Evolutionary conservation across 352 stramenopile genomes (phyloP).

Genomic region (Phytophthora idaei): DNA sequence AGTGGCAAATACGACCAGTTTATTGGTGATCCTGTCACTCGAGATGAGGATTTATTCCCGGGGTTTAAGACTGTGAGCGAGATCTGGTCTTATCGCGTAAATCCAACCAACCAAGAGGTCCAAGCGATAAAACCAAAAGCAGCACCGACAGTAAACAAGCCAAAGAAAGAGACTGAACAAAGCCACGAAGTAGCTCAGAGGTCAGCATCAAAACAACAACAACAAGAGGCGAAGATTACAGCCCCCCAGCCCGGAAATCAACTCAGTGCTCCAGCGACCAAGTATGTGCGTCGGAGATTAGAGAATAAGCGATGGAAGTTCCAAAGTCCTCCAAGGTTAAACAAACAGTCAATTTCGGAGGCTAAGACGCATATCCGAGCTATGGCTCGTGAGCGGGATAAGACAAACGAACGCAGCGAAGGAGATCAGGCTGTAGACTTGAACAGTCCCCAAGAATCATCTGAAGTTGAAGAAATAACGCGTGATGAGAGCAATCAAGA

Average conservation of each 20-base stretch:
- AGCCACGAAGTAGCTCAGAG: background rate
- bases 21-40: conserved; percentile 45
- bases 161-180: conserved; percentile 5
- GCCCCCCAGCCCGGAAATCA: background rate
- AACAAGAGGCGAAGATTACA: background rate
- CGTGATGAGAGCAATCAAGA: conserved; percentile 37
- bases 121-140: conserved; percentile 6
- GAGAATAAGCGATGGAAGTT: conserved; percentile 80
- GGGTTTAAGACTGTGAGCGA: conserved; percentile 67
- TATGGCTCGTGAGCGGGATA: conserved; percentile 19
- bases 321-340: conserved; percentile 64
- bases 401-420: conserved; percentile 9
- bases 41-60: conserved; percentile 64
- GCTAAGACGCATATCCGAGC: conserved; percentile 34
- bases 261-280: conserved; percentile 15
- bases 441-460: conserved; percentile 25
- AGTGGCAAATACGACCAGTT: conserved; percentile 89
- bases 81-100: conserved; percentile 64
- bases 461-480: conserved; percentile 30
- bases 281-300: conserved; percentile 61
- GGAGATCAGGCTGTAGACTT: conserved; percentile 5
- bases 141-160: conserved; percentile 3
- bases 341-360: conserved; percentile 40
- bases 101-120: conserved; percentile 16
- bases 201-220: conserved; percentile 2